Conservation (phyloP, 108 stramenopile genomes). For the Nitzschia sp. region DNA sequence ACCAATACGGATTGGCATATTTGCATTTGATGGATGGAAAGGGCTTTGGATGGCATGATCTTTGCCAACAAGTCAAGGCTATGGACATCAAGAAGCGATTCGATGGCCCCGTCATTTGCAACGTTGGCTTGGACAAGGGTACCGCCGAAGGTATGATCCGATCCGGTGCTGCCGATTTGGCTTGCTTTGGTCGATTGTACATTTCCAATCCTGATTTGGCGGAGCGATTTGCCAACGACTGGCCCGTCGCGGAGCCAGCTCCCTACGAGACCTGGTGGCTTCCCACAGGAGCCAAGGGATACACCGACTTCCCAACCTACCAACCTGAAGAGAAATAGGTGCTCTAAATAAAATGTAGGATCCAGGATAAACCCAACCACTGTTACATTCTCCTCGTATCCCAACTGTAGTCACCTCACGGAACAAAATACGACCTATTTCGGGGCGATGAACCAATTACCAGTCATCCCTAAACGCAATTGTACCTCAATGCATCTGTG, state of each 20-base stretch:
- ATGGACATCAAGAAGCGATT: slow-evolving; percentile 41
- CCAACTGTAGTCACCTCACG: too few species aligned
- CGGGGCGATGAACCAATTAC: too few species aligned
- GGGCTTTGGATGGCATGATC: slow-evolving; percentile 67
- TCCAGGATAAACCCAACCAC: too few species aligned
- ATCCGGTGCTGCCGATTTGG: slow-evolving; percentile 58
- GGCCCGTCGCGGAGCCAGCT: slow-evolving; percentile 42
- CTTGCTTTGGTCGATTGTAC: slow-evolving; percentile 69
- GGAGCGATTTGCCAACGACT: slow-evolving; percentile 55
- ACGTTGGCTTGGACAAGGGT: slow-evolving; percentile 63
- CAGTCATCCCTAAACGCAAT: too few species aligned
- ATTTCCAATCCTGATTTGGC: slow-evolving; percentile 80
- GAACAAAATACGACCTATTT: too few species aligned
- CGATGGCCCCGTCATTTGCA: slow-evolving; percentile 65
- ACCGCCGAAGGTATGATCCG: slow-evolving; percentile 58
- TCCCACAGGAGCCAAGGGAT: slow-evolving; percentile 51
- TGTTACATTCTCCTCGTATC: too few species aligned
- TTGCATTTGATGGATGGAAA: slow-evolving; percentile 75
- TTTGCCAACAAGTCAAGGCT: slow-evolving; percentile 37
- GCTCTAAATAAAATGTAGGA: too few species aligned
- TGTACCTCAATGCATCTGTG: too few species aligned
- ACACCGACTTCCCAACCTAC: slow-evolving; percentile 65
- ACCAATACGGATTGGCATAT: slow-evolving; percentile 52
- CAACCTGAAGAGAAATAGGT: slow-evolving; percentile 6
- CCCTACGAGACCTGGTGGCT: slow-evolving; percentile 51